Evolutionary conservation across 805 yeast genomes (phyloP).

Genomic region (Yamadazyma nakazawae): DNA sequence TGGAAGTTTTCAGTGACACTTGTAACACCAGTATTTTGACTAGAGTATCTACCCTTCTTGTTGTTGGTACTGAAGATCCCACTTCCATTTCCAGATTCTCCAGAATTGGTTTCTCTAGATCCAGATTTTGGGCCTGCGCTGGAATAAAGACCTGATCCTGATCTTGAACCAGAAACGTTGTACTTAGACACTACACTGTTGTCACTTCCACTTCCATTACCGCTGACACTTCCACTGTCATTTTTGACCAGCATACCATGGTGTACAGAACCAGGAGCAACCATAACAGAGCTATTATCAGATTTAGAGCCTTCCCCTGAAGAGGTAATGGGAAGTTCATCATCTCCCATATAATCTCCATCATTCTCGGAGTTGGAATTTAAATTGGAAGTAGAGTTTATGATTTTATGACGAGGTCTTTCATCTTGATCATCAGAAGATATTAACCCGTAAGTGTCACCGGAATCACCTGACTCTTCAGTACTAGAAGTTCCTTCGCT

Average conservation of each 20-base stretch:
- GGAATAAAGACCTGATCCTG: neutral
- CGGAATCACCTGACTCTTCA: constrained; percentile 10
- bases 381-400: neutral
- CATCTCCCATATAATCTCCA: constrained; percentile 5
- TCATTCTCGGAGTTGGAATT: constrained; percentile 2
- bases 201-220: neutral
- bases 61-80: constrained; percentile 4
- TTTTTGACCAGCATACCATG: no score
- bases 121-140: neutral
- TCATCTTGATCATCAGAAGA: constrained; percentile 14
- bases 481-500: constrained; percentile 10
- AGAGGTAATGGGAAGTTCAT: constrained; percentile 1
- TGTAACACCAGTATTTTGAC: constrained; percentile 2
- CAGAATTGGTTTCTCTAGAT: neutral
- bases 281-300: constrained; percentile 1
- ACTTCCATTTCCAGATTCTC: constrained; percentile 5
- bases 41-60: neutral
- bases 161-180: constrained; percentile 8
- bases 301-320: constrained; percentile 1
- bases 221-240: neutral
- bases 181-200: neutral
- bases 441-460: constrained; percentile 10
- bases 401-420: neutral
- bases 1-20: constrained; percentile 4
- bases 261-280: neutral